A percentile compares a stretch with the other conserved stretches of the same genome.
Conservation (phyloP, 140 eudicot genomes). For the Stevia rebaudiana region DNA sequence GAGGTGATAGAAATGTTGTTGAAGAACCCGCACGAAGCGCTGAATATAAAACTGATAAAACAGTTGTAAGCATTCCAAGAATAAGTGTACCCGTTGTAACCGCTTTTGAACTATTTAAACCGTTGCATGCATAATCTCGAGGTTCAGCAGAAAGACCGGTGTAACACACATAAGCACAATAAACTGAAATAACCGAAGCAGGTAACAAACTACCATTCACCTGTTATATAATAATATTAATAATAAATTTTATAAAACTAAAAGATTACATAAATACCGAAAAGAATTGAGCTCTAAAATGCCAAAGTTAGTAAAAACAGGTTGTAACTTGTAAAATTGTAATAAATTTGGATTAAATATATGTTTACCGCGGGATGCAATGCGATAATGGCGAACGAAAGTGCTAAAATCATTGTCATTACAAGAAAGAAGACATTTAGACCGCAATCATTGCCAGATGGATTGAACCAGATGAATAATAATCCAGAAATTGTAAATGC, state of each 20-base stretch:
- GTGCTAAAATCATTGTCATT: slow-evolving; percentile 82
- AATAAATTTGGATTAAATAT: slow-evolving; percentile 3
- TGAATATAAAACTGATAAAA: slow-evolving; percentile 79
- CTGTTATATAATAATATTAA: slow-evolving; percentile 29
- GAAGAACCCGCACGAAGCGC: slow-evolving; percentile 99
- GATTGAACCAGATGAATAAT: slow-evolving; percentile 91
- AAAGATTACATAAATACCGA: not conserved
- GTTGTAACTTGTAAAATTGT: not conserved
- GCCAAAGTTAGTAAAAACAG: slow-evolving; percentile 5
- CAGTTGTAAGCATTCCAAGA: slow-evolving; percentile 96
- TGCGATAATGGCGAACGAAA: slow-evolving; percentile 69
- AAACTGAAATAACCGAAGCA: slow-evolving; percentile 80
- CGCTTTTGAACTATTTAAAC: slow-evolving; percentile 66
- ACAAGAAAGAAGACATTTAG: slow-evolving; percentile 88
- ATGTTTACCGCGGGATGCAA: slow-evolving; percentile 69
- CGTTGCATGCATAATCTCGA: slow-evolving; percentile 83
- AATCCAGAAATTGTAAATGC: slow-evolving; percentile 67
- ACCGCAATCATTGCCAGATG: slow-evolving; percentile 93
- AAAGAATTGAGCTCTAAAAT: not conserved
- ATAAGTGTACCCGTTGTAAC: slow-evolving; percentile 72
- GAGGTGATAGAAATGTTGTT: slow-evolving; percentile 84
- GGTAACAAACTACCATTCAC: slow-evolving; percentile 96
- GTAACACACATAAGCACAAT: slow-evolving; percentile 92
- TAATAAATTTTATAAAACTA: not conserved
- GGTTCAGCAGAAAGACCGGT: slow-evolving; percentile 91